phyloP scores from a whole-genome alignment of 352 stramenopile species.

The Pythium sukuiense region DNA sequence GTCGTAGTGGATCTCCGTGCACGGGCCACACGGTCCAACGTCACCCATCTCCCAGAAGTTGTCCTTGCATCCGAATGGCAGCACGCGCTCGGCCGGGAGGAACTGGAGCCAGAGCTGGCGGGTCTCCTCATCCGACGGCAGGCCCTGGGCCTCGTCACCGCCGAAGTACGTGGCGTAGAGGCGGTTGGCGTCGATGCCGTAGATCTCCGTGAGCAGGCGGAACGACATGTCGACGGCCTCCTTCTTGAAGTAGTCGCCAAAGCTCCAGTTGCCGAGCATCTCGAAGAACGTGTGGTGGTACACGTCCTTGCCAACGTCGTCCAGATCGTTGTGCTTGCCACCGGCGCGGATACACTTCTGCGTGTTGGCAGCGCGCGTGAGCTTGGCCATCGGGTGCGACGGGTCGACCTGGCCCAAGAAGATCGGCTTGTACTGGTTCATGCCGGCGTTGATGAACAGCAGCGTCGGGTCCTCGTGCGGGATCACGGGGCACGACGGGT shows the following conservation, averaged over 20 bases:
- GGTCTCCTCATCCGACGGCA: conserved; percentile 92
- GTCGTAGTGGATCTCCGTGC: conserved; percentile 99
- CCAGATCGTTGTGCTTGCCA: conserved; percentile 99
- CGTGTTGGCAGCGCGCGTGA: conserved; percentile 94
- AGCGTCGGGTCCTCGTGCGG: conserved; percentile 98
- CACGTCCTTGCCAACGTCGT: conserved; percentile 98
- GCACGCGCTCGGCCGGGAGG: conserved; percentile 86
- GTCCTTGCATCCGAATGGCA: conserved; percentile 95
- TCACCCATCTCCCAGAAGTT: conserved; percentile 99
- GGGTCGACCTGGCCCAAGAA: conserved; percentile 98
- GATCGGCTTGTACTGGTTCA: conserved; percentile 99
- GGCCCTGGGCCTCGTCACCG: conserved; percentile 87
- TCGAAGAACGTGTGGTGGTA: conserved; percentile 99
- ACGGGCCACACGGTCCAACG: conserved; percentile 97
- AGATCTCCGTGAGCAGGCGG: conserved; percentile 96
- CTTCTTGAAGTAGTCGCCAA: conserved; percentile 99
- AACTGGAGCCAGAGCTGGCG: conserved; percentile 88
- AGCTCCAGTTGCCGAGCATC: conserved; percentile 99
- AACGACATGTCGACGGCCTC: conserved; percentile 97
- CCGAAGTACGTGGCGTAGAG: conserved; percentile 99
- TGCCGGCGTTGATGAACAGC: conserved; percentile 99
- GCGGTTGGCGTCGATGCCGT: conserved; percentile 90
- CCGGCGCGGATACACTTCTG: conserved; percentile 99
- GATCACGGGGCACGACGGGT: conserved; percentile 94
- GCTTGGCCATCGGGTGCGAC: conserved; percentile 87